Base-by-base conservation (phyloP, 768 basidiomycete genomes). In the Zangia roseola region DNA sequence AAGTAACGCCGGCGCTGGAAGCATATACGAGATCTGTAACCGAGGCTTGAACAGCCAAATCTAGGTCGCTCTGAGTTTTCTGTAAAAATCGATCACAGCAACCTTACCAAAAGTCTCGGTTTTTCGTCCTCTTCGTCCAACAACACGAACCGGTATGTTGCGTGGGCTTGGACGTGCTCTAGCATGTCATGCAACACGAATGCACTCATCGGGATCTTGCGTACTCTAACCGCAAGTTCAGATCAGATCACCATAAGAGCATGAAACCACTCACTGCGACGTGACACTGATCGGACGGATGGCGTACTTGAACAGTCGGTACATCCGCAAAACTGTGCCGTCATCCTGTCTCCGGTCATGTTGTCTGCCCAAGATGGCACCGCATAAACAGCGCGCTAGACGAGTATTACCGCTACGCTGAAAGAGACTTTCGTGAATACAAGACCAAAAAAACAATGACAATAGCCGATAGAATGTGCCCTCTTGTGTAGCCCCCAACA, bases 1-100 rank as follows among this genome's bases (percentile, higher is more conserved):
- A 19, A 91, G 74, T 7, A 78, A 65, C 46, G 79, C 81, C 16
- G 79, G 72, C 10, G 70, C 68, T 6, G 78, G 67, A 9, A 80
- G 75, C 38, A 80, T 77, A 63, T 92, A 94, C 1, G 92, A 82
- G 13, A 97, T 68, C 10, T 80, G 81, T 56, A 98, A 82, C 54
- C 77, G 84, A 1, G 94, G 93, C 67, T 94, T 97, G 78, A 98
- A 97, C 19, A 97, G 64, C 94, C 95, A 97, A 19, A 97, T 76
- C 93, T 94, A 61, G 23, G 12, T 16, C 43, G 10, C 17, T 37
- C 38, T 40, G 50, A 50, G 35, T 26, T n/a, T 6, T 23, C 12
- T 17, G 10, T 6, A 6, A 25, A n/a, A 30, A 5, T 2, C 10
- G 30, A 10, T 7, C 16, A 23, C 26, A 12, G 21, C 1, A 2